A percentile compares a stretch with the other conserved stretches of the same genome.
phyloP scores from a whole-genome alignment of 129 eudicot species.

The Silybum marianum region DNA sequence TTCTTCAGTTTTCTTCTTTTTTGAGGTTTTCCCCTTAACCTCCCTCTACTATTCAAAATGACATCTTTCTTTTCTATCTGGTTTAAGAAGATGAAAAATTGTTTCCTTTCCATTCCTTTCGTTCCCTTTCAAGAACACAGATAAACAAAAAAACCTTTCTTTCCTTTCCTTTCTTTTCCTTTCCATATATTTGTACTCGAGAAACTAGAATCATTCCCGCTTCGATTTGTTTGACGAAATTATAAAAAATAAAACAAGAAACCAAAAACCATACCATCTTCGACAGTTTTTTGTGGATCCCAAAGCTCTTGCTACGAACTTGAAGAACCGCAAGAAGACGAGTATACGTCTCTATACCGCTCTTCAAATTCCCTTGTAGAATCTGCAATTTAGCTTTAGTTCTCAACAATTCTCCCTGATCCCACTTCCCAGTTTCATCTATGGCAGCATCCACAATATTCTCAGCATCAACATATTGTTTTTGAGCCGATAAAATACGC shows the following conservation, averaged over 20 bases:
- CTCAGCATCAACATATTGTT: constrained; percentile 77
- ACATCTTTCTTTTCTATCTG: not conserved
- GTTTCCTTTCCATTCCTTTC: not conserved
- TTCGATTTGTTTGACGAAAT: not conserved
- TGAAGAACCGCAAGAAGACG: constrained; percentile 93
- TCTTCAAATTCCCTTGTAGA: constrained; percentile 63
- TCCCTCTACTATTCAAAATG: not conserved
- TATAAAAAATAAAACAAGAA: not conserved
- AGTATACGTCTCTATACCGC: constrained; percentile 77
- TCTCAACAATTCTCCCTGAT: constrained; percentile 75
- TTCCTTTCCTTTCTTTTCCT: not conserved
- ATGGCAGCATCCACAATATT: constrained; percentile 72
- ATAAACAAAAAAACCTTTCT: not conserved
- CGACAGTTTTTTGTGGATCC: constrained; percentile 44
- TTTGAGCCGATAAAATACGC: constrained; percentile 88
- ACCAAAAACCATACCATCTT: constrained; percentile 34
- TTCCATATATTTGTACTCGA: not conserved
- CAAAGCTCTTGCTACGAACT: constrained; percentile 70
- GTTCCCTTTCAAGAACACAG: not conserved
- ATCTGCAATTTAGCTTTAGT: constrained; percentile 84
- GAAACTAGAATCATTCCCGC: not conserved
- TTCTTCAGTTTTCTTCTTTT: no score
- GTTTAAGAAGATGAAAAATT: not conserved
- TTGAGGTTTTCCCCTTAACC: no score
- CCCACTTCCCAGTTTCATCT: constrained; percentile 94